Conservation (phyloP, 176 grass and related monocot species). For the Musa troglodytarum region DNA sequence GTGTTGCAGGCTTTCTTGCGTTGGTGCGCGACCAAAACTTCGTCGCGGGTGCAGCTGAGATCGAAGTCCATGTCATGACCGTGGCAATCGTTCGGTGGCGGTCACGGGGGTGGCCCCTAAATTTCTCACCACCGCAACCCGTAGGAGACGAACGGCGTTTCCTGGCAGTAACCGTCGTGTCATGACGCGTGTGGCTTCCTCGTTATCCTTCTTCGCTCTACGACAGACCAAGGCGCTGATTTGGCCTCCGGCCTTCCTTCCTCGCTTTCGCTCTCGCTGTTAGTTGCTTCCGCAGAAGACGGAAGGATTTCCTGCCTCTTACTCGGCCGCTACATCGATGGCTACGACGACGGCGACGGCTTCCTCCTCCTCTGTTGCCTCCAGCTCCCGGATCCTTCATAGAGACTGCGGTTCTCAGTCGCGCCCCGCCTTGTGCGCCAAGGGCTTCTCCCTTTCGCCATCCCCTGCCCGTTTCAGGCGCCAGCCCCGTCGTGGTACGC, state of each 20-base stretch:
- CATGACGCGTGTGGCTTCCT: not conserved
- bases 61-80: too few species aligned
- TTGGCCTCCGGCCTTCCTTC: not conserved
- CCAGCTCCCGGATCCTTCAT: slow-evolving; percentile 58
- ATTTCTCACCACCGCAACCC: too few species aligned
- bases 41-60: too few species aligned
- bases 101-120: too few species aligned
- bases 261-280: not conserved
- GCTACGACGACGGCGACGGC: not conserved
- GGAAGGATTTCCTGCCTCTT: too few species aligned
- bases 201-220: not conserved
- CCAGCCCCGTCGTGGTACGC: not conserved
- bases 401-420: slow-evolving; percentile 19
- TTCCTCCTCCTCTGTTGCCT: slow-evolving; percentile 38
- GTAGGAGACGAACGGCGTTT: too few species aligned
- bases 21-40: too few species aligned
- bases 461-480: not conserved
- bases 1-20: too few species aligned
- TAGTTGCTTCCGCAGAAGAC: too few species aligned
- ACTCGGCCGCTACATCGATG: not conserved
- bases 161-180: not conserved
- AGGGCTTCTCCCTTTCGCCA: slow-evolving; percentile 12
- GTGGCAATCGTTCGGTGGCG: too few species aligned
- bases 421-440: not conserved
- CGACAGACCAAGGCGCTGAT: not conserved